phyloP scores from a whole-genome alignment of 345 rosid genomes.

The Linum lewisii region DNA sequence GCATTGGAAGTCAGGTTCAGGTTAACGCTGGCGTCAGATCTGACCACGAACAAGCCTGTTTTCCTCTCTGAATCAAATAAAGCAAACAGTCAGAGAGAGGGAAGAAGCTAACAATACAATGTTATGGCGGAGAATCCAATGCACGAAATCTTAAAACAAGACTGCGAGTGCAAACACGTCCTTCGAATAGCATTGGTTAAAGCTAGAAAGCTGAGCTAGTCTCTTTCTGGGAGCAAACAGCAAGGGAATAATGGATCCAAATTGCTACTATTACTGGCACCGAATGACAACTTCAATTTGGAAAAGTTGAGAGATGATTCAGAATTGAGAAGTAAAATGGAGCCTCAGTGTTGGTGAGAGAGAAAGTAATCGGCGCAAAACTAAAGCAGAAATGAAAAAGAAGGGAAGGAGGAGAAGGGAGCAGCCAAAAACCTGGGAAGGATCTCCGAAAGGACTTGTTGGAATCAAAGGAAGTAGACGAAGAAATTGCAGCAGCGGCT shows the following conservation, averaged over 20 bases:
- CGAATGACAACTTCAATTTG: not conserved
- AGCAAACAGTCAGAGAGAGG: not conserved
- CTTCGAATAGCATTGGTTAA: too few species aligned
- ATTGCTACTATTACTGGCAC: not conserved
- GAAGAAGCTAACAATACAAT: not conserved
- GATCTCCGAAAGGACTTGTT: not conserved
- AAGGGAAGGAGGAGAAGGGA: not conserved
- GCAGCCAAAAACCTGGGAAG: not conserved
- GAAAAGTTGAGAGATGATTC: too few species aligned
- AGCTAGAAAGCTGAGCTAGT: too few species aligned
- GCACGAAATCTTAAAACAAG: too few species aligned
- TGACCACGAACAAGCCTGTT: constrained; percentile 16
- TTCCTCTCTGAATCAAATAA: constrained; percentile 5
- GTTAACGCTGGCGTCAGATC: constrained; percentile 47
- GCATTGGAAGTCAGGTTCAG: constrained; percentile 26
- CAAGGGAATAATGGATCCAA: not conserved
- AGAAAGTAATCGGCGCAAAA: not conserved
- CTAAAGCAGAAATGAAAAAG: not conserved
- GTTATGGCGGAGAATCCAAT: too few species aligned
- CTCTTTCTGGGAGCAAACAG: too few species aligned
- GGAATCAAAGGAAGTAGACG: not conserved
- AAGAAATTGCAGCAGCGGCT: not conserved
- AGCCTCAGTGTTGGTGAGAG: too few species aligned
- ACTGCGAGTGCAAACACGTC: too few species aligned
- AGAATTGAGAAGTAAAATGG: too few species aligned